phyloP scores from a whole-genome alignment of 2,329 filamentous ascomycete species.

The Paracamarosporium sp. region DNA sequence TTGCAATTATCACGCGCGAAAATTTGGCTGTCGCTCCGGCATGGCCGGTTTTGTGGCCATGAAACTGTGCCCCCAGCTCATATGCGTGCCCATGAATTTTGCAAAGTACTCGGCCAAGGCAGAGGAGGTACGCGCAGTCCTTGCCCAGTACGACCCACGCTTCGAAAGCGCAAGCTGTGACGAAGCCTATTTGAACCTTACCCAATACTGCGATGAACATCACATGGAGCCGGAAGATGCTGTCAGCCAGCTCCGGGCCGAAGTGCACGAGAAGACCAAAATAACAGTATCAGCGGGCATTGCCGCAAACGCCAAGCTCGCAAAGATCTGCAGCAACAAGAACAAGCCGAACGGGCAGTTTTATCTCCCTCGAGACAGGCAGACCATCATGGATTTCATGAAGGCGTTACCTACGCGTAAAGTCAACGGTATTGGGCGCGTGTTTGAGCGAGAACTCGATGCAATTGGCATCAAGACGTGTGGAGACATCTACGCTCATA shows the following conservation, averaged over 20 bases:
- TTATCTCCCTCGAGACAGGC: slow-evolving; percentile 72
- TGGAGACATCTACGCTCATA: slow-evolving; percentile 81
- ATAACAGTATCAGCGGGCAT: slow-evolving; percentile 95
- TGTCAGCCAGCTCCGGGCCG: slow-evolving; percentile 76
- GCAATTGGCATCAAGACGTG: slow-evolving; percentile 88
- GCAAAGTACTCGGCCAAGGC: slow-evolving; percentile 92
- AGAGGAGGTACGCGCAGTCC: slow-evolving; percentile 79
- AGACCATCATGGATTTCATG: slow-evolving; percentile 86
- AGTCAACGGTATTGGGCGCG: slow-evolving; percentile 92
- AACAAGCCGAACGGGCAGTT: slow-evolving; percentile 98
- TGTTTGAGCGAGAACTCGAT: slow-evolving; percentile 88
- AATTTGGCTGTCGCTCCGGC: slow-evolving; percentile 88
- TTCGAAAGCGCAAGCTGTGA: slow-evolving; percentile 96
- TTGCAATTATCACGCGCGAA: slow-evolving; percentile 87
- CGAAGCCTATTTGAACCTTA: slow-evolving; percentile 96
- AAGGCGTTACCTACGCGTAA: slow-evolving; percentile 81
- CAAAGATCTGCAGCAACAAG: slow-evolving; percentile 93
- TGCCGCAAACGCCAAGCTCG: slow-evolving; percentile 88
- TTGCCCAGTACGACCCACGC: slow-evolving; percentile 85
- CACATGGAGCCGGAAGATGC: slow-evolving; percentile 73
- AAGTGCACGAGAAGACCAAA: slow-evolving; percentile 77
- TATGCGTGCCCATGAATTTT: slow-evolving; percentile 85
- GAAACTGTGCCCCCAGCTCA: slow-evolving; percentile 87
- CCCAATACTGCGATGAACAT: slow-evolving; percentile 76
- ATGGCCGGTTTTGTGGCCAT: slow-evolving; percentile 97